Evolutionary conservation across 2,329 filamentous ascomycete genomes (phyloP).

Genomic region (Escovopsis sp.): DNA sequence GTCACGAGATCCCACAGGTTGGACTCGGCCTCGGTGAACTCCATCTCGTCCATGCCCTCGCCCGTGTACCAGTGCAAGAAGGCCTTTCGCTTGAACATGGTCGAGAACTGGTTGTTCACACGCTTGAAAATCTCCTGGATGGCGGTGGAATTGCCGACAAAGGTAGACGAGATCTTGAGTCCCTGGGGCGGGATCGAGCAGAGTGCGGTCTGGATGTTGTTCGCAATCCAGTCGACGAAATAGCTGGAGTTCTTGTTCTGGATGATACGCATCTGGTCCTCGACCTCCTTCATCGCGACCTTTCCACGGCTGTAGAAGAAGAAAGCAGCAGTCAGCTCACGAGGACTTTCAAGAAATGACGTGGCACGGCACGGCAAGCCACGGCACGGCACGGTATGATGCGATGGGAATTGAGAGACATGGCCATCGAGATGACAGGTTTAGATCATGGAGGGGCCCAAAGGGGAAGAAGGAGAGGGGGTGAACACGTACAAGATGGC

Average conservation of each 20-base stretch:
- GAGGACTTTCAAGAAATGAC: no score
- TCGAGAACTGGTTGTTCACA: slow-evolving; percentile 96
- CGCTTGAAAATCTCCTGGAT: slow-evolving; percentile 99
- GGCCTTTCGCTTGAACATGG: slow-evolving; percentile 99
- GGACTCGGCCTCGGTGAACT: slow-evolving; percentile 99
- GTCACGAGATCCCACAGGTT: slow-evolving; percentile 99
- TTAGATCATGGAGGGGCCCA: no score
- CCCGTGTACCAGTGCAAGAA: slow-evolving; percentile 99
- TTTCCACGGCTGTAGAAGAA: slow-evolving; percentile 59
- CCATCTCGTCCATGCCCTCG: slow-evolving; percentile 99
- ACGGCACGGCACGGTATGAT: no score
- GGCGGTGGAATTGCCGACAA: slow-evolving; percentile 96
- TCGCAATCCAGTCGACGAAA: slow-evolving; percentile 99
- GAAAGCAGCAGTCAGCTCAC: no score
- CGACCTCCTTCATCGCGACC: slow-evolving; percentile 99
- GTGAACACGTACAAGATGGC: slow-evolving; percentile 55
- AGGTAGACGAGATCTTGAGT: slow-evolving; percentile 97
- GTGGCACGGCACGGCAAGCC: no score
- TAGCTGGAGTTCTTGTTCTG: slow-evolving; percentile 99
- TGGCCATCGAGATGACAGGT: no score
- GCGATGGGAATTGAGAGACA: background rate
- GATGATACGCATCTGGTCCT: slow-evolving; percentile 99
- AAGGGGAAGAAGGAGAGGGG: no score
- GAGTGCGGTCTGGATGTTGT: slow-evolving; percentile 98
- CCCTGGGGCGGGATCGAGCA: slow-evolving; percentile 96